Evolutionary conservation across 2,329 filamentous ascomycete genomes (phyloP).

Genomic region (Colletotrichum incanum): DNA sequence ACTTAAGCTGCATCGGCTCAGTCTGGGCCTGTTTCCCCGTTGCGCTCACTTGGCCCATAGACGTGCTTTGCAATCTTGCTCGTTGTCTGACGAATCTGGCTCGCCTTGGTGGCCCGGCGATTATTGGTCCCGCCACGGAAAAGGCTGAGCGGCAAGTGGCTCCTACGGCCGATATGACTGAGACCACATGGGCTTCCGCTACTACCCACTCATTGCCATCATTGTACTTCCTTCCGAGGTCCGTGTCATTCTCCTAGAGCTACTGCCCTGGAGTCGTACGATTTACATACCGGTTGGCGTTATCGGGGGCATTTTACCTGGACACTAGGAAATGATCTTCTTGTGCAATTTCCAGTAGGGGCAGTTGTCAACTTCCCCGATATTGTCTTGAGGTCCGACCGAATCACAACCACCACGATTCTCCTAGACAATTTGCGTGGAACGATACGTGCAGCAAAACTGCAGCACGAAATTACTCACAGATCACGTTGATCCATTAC

Average conservation of each 20-base stretch:
- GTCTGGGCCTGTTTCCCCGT: slow-evolving; percentile 17
- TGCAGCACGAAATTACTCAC: not conserved
- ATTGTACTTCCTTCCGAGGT: not conserved
- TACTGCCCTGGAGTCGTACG: slow-evolving; percentile 14
- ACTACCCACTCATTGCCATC: slow-evolving; percentile 3
- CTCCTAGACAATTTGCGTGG: not conserved
- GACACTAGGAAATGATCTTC: slow-evolving; percentile 1
- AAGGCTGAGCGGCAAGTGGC: slow-evolving; percentile 13
- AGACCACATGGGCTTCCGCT: slow-evolving; percentile 1
- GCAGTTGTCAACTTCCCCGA: not conserved
- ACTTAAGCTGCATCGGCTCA: slow-evolving; percentile 13
- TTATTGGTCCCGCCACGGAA: slow-evolving; percentile 6
- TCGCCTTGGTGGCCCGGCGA: slow-evolving; percentile 1
- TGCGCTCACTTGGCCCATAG: not conserved
- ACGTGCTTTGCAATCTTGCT: slow-evolving; percentile 7
- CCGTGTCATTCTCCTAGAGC: slow-evolving; percentile 2
- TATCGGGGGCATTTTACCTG: no score
- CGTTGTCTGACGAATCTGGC: slow-evolving; percentile 16
- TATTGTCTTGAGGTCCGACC: not conserved
- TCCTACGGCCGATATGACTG: slow-evolving; percentile 19
- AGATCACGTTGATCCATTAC: not conserved
- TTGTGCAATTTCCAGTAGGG: slow-evolving; percentile 3
- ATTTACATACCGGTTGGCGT: slow-evolving; percentile 2
- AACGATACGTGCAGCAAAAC: not conserved
- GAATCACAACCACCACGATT: not conserved